Evolutionary conservation across 139 green algal species (phyloP).

Genomic region (Mychonastes homosphaera): DNA sequence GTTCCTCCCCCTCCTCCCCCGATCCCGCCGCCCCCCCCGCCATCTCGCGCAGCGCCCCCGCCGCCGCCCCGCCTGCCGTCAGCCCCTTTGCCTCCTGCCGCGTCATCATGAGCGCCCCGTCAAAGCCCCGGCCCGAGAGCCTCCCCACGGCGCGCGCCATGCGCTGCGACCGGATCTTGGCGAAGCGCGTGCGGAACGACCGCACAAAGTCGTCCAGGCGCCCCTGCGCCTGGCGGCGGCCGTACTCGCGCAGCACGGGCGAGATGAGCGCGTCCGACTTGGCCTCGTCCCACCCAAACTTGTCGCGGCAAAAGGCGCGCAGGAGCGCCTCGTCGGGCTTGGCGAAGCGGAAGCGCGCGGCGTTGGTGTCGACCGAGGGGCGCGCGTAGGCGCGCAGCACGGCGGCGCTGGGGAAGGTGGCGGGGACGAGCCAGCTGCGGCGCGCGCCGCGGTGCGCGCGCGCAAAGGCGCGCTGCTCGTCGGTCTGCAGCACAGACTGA

Average conservation of each 20-base stretch:
- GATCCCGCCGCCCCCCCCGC: too few species aligned
- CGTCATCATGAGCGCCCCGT: conserved; percentile 32
- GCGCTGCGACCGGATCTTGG: conserved; percentile 79
- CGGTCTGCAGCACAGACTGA: neutral
- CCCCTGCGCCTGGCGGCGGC: conserved; percentile 51
- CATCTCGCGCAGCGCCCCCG: neutral
- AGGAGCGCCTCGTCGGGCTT: conserved; percentile 61
- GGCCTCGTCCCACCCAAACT: conserved; percentile 51
- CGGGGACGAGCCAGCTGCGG: conserved; percentile 62
- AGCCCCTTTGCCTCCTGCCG: conserved; percentile 4
- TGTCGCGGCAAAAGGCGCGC: conserved; percentile 55
- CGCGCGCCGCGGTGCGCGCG: conserved; percentile 38
- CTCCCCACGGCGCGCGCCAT: conserved; percentile 36
- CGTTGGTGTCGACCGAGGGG: conserved; percentile 41
- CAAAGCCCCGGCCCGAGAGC: conserved; percentile 27
- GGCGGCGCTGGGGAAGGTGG: conserved; percentile 50
- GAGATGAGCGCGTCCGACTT: conserved; percentile 61
- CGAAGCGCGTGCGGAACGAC: conserved; percentile 69
- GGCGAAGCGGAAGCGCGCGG: conserved; percentile 50
- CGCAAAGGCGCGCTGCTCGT: conserved; percentile 48
- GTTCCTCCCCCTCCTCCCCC: too few species aligned
- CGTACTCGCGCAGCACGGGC: conserved; percentile 63
- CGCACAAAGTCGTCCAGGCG: conserved; percentile 74
- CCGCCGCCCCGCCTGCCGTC: neutral
- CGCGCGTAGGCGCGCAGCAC: conserved; percentile 49